Percentiles rank a stretch among this genome's conserved stretches.
Conservation (phyloP, 768 basidiomycete genomes). For the Dioszegia aurantiaca region DNA sequence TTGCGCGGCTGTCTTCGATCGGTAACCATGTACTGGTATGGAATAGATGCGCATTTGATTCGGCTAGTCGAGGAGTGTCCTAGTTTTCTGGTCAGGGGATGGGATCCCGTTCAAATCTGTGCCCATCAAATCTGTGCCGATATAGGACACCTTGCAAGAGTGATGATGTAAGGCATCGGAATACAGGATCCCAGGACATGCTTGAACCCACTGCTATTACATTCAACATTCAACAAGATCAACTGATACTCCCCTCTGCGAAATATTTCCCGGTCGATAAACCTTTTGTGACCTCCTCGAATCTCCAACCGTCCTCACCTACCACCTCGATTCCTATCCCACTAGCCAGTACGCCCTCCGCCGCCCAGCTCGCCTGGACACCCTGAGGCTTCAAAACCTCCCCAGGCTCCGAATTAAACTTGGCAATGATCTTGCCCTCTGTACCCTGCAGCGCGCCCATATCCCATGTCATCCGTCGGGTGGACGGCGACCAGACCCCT, state of each 20-base stretch:
- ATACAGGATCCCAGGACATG: no score
- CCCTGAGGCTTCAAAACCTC: slow-evolving; percentile 36
- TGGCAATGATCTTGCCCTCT: slow-evolving; percentile 52
- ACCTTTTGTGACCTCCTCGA: slow-evolving; percentile 47
- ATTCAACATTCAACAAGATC: not conserved
- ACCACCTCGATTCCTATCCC: slow-evolving; percentile 51
- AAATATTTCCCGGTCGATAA: slow-evolving; percentile 49
- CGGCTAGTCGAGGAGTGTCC: no score
- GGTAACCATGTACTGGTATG: no score
- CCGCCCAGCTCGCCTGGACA: slow-evolving; percentile 48
- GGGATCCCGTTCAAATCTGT: no score
- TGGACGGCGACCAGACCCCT: slow-evolving; percentile 47
- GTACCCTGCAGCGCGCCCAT: slow-evolving; percentile 25
- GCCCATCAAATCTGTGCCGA: no score
- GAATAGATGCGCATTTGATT: no score
- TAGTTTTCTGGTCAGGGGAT: no score
- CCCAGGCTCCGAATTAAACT: slow-evolving; percentile 41
- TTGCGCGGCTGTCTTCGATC: no score
- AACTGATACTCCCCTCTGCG: slow-evolving; percentile 32
- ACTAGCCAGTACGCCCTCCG: slow-evolving; percentile 47
- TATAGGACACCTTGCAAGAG: no score
- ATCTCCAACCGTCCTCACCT: slow-evolving; percentile 29
- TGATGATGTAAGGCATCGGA: no score
- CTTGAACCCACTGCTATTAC: no score
- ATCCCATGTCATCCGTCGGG: slow-evolving; percentile 47